Conservation (phyloP, 1,284 basidiomycete species). For the Wolfiporia cocos region DNA sequence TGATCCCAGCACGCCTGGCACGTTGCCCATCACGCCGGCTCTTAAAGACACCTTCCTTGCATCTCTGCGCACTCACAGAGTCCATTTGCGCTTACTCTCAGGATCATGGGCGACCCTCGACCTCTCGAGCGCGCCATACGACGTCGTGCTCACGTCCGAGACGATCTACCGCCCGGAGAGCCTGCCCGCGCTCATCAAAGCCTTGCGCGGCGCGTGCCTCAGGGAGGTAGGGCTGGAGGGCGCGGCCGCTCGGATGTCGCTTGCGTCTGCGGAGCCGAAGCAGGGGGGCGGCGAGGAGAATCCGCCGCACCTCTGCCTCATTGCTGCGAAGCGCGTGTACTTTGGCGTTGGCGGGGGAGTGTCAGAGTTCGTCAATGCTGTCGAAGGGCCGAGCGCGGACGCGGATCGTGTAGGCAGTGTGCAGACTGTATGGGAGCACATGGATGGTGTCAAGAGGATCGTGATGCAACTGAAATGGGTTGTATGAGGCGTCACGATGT, state of each 20-base stretch:
- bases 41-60: conserved; percentile 62
- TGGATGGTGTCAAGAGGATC: conserved; percentile 58
- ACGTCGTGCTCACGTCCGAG: conserved; percentile 84
- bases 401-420: conserved; percentile 27
- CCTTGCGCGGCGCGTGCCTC: conserved; percentile 37
- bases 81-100: conserved; percentile 73
- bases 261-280: conserved; percentile 2
- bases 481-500: too few relatives aligned
- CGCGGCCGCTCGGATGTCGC: conserved; percentile 5
- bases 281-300: conserved; percentile 2
- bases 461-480: conserved; percentile 60
- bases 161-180: conserved; percentile 83
- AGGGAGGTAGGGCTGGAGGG: conserved; percentile 4
- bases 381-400: conserved; percentile 31
- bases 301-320: conserved; percentile 43
- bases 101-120: conserved; percentile 75
- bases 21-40: conserved; percentile 56
- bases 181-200: conserved; percentile 58
- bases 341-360: conserved; percentile 95
- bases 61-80: conserved; percentile 45
- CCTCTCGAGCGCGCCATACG: conserved; percentile 36
- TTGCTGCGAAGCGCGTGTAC: conserved; percentile 89
- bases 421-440: conserved; percentile 49
- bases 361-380: conserved; percentile 59
- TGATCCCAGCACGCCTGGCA: conserved; percentile 31